These are phyloP conservation scores for Fraxinus quadrangulata DNA, from an alignment of 257 asterid species.

Conservation along the genomic window DNA sequence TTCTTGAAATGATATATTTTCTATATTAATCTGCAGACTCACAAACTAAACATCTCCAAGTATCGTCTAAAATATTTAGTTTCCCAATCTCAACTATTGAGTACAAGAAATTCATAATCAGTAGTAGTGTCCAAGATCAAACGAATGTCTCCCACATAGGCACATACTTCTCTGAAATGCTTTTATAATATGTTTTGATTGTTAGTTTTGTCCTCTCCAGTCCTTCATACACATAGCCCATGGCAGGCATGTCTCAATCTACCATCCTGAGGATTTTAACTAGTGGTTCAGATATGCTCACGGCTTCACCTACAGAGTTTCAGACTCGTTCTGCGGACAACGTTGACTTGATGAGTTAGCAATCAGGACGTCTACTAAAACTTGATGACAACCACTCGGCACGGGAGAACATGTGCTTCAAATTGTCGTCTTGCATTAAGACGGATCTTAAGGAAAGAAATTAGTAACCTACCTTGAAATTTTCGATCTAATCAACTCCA, in stretches of 20 bases:
- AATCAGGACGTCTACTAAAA: slow-evolving; percentile 7
- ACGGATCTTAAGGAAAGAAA: slow-evolving; percentile 39
- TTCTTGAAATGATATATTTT: background rate
- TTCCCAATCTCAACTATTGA: no score
- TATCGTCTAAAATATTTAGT: no score
- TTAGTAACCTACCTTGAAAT: slow-evolving; percentile 26
- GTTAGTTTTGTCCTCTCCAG: slow-evolving; percentile 42
- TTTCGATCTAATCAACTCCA: slow-evolving; percentile 40
- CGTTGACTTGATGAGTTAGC: slow-evolving; percentile 34
- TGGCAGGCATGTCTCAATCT: slow-evolving; percentile 52
- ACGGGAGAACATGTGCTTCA: slow-evolving; percentile 35
- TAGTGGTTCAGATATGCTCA: slow-evolving; percentile 37
- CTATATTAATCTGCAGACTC: background rate
- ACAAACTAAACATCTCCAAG: background rate
- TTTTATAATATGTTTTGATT: slow-evolving; percentile 42
- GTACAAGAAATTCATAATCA: no score
- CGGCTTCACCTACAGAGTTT: slow-evolving; percentile 35
- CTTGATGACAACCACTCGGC: background rate
- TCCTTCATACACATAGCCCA: slow-evolving; percentile 46
- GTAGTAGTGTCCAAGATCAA: no score
- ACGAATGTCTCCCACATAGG: slow-evolving; percentile 32
- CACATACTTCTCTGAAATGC: slow-evolving; percentile 37
- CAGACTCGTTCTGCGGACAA: slow-evolving; percentile 35
- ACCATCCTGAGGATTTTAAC: slow-evolving; percentile 41
- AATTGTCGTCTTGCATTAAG: slow-evolving; percentile 37